These are phyloP conservation scores for Protostelium mycophagum DNA, from an alignment of 78 protist species.

Conservation along the genomic window DNA sequence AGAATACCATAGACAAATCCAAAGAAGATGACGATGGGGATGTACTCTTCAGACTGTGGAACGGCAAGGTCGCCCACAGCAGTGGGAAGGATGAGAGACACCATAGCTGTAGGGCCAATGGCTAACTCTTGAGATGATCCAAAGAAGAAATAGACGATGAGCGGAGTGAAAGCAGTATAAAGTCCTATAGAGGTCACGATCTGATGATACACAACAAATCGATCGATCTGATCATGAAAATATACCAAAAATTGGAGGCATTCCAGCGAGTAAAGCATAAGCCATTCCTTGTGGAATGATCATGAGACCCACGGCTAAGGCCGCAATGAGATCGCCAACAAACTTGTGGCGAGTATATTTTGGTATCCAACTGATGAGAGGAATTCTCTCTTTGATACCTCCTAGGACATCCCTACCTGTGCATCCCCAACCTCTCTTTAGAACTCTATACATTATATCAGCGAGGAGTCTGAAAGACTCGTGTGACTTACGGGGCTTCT, in stretches of 20 bases:
- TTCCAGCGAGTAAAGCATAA: slow-evolving; percentile 56
- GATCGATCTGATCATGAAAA: too few species aligned
- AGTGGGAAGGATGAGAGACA: slow-evolving; percentile 37
- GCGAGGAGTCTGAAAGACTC: neutral
- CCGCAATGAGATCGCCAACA: neutral
- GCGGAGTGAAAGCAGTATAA: slow-evolving; percentile 44
- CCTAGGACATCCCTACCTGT: neutral
- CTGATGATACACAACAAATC: neutral
- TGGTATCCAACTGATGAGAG: neutral
- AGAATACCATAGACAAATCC: neutral
- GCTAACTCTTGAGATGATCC: slow-evolving; percentile 55
- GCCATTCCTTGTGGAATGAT: slow-evolving; percentile 60
- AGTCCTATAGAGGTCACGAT: slow-evolving; percentile 4
- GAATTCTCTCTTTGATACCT: neutral
- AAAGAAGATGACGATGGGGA: slow-evolving; percentile 15
- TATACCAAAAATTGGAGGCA: slow-evolving; percentile 62
- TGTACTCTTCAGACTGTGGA: neutral
- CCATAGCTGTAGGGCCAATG: slow-evolving; percentile 66
- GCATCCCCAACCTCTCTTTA: neutral
- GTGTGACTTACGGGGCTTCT: neutral
- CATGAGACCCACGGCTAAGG: slow-evolving; percentile 16
- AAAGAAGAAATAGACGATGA: slow-evolving; percentile 50
- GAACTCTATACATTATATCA: neutral
- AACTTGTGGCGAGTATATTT: neutral
- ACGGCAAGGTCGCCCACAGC: slow-evolving; percentile 13